Evolutionary conservation across 2,329 filamentous ascomycete species (phyloP).

Genomic region (Purpureocillium lavendulum): DNA sequence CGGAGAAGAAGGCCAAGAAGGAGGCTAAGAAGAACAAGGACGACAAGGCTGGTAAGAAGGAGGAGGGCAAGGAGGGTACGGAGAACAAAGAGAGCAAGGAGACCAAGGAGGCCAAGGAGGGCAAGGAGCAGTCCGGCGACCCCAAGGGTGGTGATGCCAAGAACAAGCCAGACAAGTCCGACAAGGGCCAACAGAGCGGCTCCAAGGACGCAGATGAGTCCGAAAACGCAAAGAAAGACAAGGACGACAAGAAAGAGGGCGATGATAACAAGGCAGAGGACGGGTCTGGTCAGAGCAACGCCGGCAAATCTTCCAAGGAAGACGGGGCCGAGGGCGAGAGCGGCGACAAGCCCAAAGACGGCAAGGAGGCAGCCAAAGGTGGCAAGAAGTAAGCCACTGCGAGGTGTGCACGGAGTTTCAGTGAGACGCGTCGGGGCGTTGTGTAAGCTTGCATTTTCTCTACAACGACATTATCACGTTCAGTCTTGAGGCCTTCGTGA

Average conservation of each 20-base stretch:
- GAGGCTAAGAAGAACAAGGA: conserved; percentile 17
- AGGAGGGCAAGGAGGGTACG: conserved; percentile 12
- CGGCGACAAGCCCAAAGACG: background rate
- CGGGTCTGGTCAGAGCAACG: no score
- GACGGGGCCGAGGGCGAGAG: conserved; percentile 2
- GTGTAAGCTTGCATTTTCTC: no score
- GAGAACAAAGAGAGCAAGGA: conserved; percentile 2
- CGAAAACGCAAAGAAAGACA: conserved; percentile 5
- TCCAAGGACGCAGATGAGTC: conserved; percentile 4
- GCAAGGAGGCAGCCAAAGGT: background rate
- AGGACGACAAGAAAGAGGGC: conserved; percentile 5
- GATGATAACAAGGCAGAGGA: no score
- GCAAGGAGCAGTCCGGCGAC: conserved; percentile 7
- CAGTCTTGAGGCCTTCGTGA: no score
- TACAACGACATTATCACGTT: no score
- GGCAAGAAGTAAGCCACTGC: no score
- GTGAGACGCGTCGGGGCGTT: no score
- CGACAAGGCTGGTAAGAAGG: conserved; percentile 11
- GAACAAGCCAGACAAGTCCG: no score
- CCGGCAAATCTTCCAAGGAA: no score
- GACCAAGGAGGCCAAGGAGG: no score
- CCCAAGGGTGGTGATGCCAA: conserved; percentile 12
- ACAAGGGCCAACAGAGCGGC: conserved; percentile 9
- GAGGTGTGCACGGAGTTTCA: no score
- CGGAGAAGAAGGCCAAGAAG: conserved; percentile 25